A percentile compares a stretch with the other conserved stretches of the same genome.
These are phyloP conservation scores for Tulasnella sp. DNA, from an alignment of 768 basidiomycete species.

Conservation along the genomic window DNA sequence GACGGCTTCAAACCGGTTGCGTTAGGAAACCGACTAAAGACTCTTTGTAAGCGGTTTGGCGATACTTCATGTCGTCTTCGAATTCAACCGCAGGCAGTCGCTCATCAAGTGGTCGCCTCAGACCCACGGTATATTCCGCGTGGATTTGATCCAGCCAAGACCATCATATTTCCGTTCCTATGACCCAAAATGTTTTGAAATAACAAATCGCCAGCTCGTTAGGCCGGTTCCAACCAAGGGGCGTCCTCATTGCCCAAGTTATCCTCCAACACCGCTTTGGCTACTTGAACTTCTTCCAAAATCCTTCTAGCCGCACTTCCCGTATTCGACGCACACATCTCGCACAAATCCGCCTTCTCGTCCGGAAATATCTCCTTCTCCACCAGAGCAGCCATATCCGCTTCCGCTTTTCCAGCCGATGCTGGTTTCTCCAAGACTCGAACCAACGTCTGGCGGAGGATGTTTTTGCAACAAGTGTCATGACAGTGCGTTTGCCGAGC, in stretches of 20 bases:
- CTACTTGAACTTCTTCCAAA: not conserved
- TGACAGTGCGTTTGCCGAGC: not conserved
- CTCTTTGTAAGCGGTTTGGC: too few relatives aligned
- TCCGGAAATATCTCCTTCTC: not conserved
- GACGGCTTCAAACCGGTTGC: too few relatives aligned
- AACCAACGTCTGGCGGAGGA: not conserved
- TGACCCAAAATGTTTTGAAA: too few relatives aligned
- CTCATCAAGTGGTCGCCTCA: too few relatives aligned
- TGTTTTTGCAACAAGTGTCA: not conserved
- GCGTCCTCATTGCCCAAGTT: not conserved
- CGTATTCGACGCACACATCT: not conserved
- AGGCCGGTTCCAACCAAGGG: not conserved
- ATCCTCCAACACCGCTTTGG: not conserved
- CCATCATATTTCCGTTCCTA: too few relatives aligned
- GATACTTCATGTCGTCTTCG: too few relatives aligned
- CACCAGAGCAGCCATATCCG: not conserved
- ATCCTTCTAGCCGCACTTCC: not conserved
- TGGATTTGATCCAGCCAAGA: too few relatives aligned
- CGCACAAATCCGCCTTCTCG: not conserved
- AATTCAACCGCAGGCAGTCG: too few relatives aligned
- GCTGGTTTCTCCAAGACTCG: not conserved
- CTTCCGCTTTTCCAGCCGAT: not conserved
- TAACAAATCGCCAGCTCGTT: too few relatives aligned
- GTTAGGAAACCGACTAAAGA: too few relatives aligned
- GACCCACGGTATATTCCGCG: too few relatives aligned